Evolutionary conservation across 192 early-diverging fungal species (phyloP), one percentile per base, ranked within the genome.

Genomic region (Podila minutissima): DNA sequence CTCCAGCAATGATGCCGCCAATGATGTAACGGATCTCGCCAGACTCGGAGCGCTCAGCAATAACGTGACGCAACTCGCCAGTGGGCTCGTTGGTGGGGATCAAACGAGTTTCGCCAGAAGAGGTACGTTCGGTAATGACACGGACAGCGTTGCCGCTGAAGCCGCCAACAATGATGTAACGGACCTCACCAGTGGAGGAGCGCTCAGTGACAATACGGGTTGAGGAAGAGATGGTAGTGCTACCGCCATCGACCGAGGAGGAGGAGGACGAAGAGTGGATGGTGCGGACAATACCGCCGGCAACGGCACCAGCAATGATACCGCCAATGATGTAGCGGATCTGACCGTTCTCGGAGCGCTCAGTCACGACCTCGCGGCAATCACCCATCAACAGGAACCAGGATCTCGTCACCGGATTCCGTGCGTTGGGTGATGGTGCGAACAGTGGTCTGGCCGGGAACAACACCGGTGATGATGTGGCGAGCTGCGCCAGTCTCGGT

Each of bases 251-350:
- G 11, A 59, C 53, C 32, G 69, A 63, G 0, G 70, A 63, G 11
- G 58, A 63, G 41, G 50, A 58, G 15, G 66, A 67, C 8, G 53
- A 37, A 66, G 41, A 17, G 32, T 69, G 62, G 53, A 60, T 60
- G 3, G 7, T 26, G 15, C 66, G 64, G 32, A 64, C 53, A 63
- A 79, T 35, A 38, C 64, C 49, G 17, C 65, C 46, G n/a, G 57
- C 74, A 53, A 60, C 35, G 41, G 69, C 70, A 9, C 69, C 71
- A 58, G 60, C 69, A 61, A 81, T 71, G 11, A 81, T 12, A 11
- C 76, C 71, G 62, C 76, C 76, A 55, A 81, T 81, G 46, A 81
- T 72, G 62, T 81, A 81, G 46, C 76, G 76, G 62, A 73, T 72
- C 57, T 72, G 64, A 19, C 76, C 76, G 46, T 69, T 53, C 41